These are phyloP conservation scores for Scedosporium boydii DNA, from an alignment of 2,329 filamentous ascomycete species.

Conservation along the genomic window DNA sequence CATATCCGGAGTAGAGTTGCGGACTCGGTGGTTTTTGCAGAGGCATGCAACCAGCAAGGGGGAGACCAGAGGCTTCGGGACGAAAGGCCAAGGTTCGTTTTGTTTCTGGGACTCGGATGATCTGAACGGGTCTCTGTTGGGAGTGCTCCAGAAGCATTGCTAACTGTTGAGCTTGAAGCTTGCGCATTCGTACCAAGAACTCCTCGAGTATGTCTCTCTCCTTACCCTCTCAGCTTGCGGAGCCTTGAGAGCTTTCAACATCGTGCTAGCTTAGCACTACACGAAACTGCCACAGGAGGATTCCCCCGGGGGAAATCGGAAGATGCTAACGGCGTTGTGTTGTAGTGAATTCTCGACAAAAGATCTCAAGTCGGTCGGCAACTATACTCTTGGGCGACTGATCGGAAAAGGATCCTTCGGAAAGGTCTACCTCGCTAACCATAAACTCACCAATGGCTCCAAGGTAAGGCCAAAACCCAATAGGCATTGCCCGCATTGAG, in stretches of 20 bases:
- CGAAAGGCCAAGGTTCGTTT: conserved; percentile 48
- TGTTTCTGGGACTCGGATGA: neutral
- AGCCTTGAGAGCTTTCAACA: too few species aligned
- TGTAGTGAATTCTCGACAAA: conserved; percentile 87
- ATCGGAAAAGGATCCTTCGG: conserved; percentile 98
- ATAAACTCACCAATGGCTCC: conserved; percentile 97
- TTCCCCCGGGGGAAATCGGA: too few species aligned
- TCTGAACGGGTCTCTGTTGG: neutral
- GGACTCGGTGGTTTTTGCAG: conserved; percentile 9
- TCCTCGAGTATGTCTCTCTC: conserved; percentile 65
- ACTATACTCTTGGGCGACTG: conserved; percentile 82
- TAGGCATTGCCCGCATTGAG: neutral
- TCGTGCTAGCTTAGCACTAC: conserved; percentile 3
- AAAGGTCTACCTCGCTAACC: conserved; percentile 90
- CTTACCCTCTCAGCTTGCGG: neutral
- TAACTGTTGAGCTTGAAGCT: conserved; percentile 48
- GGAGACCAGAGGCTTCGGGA: conserved; percentile 47
- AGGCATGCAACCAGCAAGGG: conserved; percentile 45
- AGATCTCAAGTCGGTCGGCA: conserved; percentile 86
- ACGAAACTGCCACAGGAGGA: conserved; percentile 7
- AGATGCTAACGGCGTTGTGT: too few species aligned
- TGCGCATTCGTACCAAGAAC: conserved; percentile 90
- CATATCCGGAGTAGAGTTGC: neutral
- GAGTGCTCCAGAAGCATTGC: neutral
- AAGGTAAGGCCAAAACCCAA: conserved; percentile 53